Conservation (phyloP, 2,329 filamentous ascomycete genomes). For the Sporothrix schenckii region DNA sequence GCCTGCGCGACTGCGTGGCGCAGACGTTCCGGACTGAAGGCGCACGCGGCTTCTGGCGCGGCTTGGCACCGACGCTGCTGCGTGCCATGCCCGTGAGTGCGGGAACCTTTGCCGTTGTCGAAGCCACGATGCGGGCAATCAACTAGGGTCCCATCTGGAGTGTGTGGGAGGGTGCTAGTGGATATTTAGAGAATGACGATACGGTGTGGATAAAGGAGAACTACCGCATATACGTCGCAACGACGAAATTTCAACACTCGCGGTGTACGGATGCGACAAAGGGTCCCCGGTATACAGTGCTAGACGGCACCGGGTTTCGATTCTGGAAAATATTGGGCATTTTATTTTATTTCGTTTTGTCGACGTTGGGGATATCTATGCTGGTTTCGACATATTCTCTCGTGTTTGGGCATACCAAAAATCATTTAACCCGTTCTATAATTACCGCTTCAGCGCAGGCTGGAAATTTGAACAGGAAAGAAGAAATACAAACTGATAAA, state of each 20-base stretch:
- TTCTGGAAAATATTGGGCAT: slow-evolving; percentile 21
- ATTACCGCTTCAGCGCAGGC: slow-evolving; percentile 23
- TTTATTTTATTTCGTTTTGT: slow-evolving; percentile 5
- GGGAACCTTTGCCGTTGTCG: slow-evolving; percentile 90
- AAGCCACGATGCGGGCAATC: slow-evolving; percentile 66
- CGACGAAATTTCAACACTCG: slow-evolving; percentile 15
- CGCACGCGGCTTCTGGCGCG: slow-evolving; percentile 87
- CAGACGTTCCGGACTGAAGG: slow-evolving; percentile 81
- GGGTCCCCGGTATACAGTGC: not conserved
- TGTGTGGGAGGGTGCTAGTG: not conserved
- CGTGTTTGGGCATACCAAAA: not conserved
- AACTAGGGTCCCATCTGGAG: slow-evolving; percentile 41
- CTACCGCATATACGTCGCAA: not conserved
- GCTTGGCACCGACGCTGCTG: slow-evolving; percentile 83
- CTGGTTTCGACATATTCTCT: not conserved
- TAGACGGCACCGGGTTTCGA: slow-evolving; percentile 11
- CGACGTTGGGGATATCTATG: slow-evolving; percentile 22
- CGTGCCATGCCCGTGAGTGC: slow-evolving; percentile 97
- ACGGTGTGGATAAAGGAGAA: not conserved
- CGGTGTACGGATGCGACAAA: slow-evolving; percentile 9
- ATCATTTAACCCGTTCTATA: not conserved
- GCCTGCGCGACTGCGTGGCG: slow-evolving; percentile 86
- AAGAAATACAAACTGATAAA: not conserved
- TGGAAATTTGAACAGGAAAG: not conserved
- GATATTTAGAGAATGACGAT: not conserved